These are phyloP conservation scores for Chalaropsis thielavioides DNA, from an alignment of 2,329 filamentous ascomycete species.

Conservation along the genomic window DNA sequence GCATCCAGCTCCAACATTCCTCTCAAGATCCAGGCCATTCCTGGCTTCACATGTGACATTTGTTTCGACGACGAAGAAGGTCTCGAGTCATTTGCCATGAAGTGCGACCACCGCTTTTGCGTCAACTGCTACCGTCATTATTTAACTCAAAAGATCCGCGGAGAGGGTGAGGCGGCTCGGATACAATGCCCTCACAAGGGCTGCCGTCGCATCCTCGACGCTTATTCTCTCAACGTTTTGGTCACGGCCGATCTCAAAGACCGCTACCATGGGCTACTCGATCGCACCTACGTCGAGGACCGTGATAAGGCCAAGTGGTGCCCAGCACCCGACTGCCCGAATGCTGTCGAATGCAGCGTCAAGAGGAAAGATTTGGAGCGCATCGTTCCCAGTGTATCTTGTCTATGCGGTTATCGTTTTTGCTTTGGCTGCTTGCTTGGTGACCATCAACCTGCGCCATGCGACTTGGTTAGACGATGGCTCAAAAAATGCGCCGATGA, in stretches of 20 bases:
- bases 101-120: slow-evolving; percentile 87
- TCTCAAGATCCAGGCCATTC: slow-evolving; percentile 54
- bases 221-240: slow-evolving; percentile 70
- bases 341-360: slow-evolving; percentile 74
- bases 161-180: slow-evolving; percentile 85
- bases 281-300: slow-evolving; percentile 91
- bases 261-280: slow-evolving; percentile 73
- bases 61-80: slow-evolving; percentile 79
- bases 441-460: slow-evolving; percentile 90
- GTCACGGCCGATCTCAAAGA: slow-evolving; percentile 40
- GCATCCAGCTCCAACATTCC: slow-evolving; percentile 46
- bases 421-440: slow-evolving; percentile 86
- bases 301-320: slow-evolving; percentile 96
- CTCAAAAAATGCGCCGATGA: slow-evolving; percentile 97
- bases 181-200: slow-evolving; percentile 85
- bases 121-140: slow-evolving; percentile 88
- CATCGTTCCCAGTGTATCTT: slow-evolving; percentile 81
- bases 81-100: slow-evolving; percentile 79
- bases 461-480: slow-evolving; percentile 84
- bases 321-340: slow-evolving; percentile 91
- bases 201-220: slow-evolving; percentile 83
- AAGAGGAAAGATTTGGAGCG: slow-evolving; percentile 76
- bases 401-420: slow-evolving; percentile 71
- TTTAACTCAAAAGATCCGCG: slow-evolving; percentile 78
- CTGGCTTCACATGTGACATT: slow-evolving; percentile 82